Base-by-base conservation (phyloP, 495 filamentous ascomycete genomes). In the Podospora appendiculata region DNA sequence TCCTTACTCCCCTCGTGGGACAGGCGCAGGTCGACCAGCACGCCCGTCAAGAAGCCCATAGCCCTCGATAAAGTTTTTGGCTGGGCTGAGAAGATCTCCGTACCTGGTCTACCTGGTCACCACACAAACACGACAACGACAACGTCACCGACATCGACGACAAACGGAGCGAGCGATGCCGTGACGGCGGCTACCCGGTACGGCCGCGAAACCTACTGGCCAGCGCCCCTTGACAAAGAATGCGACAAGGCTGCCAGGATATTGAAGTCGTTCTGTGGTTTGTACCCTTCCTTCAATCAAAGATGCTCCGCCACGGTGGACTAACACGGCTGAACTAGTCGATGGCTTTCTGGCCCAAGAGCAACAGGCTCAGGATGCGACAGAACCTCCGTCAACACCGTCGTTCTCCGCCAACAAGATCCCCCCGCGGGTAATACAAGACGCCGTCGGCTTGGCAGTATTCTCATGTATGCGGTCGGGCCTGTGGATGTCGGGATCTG, bases 401-500 rank as follows among this genome's bases (percentile, higher is more conserved):
- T 59, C 56, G 11, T 80, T 74, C 50, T 78, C 89, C 2, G 66
- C 89, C 13, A 86, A 92, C 69, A 90, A 90, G 71, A 95, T 96
- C 25, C 90, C 90, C 0, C 68, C 81, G 33, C 71, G 86, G 62
- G 88, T 95, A 43, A 86, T 96, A 50, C 79, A 85, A 59, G 84
- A 87, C 68, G 90, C 90, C 10, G 88, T 92, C 60, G 90, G 89
- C 11, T 69, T 96, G 36, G 89, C 88, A 25, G 85, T 96, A 55
- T 96, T 96, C 72, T 94, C 90, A 0, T 91, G 88, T 17, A 91
- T 96, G 88, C 84, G 90, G 47, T 89, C 89, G 14, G 90, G 90
- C 35, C 77, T 96, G 14, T 96, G 90, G 90, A 73, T 92, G 38
- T 89, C 88, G 49, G 90, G 90, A 33, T 90, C 90, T 7, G 89